phyloP scores from a whole-genome alignment of 2,329 filamentous ascomycete species.

The Leptographium flavum region DNA sequence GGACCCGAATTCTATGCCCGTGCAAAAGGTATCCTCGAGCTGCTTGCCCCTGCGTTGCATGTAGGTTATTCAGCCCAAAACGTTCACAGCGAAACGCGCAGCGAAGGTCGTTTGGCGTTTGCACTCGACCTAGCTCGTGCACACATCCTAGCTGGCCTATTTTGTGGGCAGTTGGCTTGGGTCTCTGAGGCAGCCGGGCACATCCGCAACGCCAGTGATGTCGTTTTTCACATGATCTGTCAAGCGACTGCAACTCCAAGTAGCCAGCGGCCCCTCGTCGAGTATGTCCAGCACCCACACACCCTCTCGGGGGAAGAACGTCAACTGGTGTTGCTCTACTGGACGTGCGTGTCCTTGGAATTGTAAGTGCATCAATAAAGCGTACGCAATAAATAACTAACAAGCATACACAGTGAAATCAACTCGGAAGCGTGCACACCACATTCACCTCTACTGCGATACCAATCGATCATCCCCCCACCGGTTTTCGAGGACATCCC shows the following conservation, averaged over 20 bases:
- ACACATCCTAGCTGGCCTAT: constrained; percentile 9
- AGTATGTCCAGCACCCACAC: constrained; percentile 2
- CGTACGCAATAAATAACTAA: background rate
- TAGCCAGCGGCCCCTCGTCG: constrained; percentile 1
- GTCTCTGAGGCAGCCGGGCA: constrained; percentile 5
- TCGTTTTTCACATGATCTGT: constrained; percentile 3
- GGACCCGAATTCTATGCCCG: constrained; percentile 5
- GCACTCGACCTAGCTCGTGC: constrained; percentile 7
- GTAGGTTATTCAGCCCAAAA: too few species aligned
- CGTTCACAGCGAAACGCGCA: too few species aligned
- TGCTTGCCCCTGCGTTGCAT: background rate
- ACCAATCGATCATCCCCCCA: constrained; percentile 5
- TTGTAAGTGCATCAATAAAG: constrained; percentile 3
- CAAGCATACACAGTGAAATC: constrained; percentile 3
- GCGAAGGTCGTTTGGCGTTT: background rate
- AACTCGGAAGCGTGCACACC: constrained; percentile 2
- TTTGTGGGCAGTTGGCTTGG: constrained; percentile 9
- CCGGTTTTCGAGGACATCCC: constrained; percentile 1
- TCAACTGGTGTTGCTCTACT: constrained; percentile 8
- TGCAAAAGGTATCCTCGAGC: constrained; percentile 5
- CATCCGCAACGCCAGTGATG: constrained; percentile 2
- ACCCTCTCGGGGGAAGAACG: constrained; percentile 2
- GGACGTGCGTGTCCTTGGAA: constrained; percentile 9
- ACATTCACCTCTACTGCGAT: constrained; percentile 6
- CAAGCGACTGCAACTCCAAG: background rate